Conservation (phyloP, 2,329 filamentous ascomycete genomes). For the Hansfordia pulvinata region DNA sequence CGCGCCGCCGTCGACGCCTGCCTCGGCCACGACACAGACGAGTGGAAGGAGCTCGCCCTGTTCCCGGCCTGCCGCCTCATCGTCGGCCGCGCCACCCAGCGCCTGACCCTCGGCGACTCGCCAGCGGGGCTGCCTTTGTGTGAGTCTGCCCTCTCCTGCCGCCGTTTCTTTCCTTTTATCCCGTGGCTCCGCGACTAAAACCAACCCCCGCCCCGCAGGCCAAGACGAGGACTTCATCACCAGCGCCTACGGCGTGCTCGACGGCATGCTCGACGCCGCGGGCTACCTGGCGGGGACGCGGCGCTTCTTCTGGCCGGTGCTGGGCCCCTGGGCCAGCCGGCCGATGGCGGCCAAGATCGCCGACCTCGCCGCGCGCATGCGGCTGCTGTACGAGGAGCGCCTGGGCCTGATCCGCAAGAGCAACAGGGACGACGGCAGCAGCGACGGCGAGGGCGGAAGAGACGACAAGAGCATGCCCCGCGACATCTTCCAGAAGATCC, state of each 20-base stretch:
- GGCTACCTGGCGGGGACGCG: constrained; percentile 18
- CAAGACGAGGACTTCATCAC: constrained; percentile 20
- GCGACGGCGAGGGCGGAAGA: constrained; percentile 8
- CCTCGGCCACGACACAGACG: constrained; percentile 18
- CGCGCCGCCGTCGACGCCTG: constrained; percentile 17
- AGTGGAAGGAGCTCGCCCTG: constrained; percentile 20
- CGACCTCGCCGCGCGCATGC: constrained; percentile 12
- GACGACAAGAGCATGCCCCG: too few relatives aligned
- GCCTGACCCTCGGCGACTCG: constrained; percentile 12
- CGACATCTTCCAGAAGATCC: constrained; percentile 27
- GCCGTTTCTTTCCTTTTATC: not conserved
- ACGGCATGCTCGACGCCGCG: constrained; percentile 18
- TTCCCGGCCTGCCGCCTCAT: constrained; percentile 12
- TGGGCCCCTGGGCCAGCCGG: constrained; percentile 14
- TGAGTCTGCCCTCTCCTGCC: constrained; percentile 6
- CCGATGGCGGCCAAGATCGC: constrained; percentile 9
- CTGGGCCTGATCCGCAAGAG: constrained; percentile 7
- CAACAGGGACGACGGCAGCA: constrained; percentile 6
- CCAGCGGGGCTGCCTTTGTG: constrained; percentile 15
- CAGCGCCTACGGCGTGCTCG: constrained; percentile 14
- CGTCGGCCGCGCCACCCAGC: constrained; percentile 12
- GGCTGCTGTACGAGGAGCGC: constrained; percentile 10
- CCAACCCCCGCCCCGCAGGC: constrained; percentile 7
- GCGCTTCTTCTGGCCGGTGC: constrained; percentile 15
- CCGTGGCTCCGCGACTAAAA: not conserved